A percentile compares a stretch with the other conserved stretches of the same genome.
Evolutionary conservation across 2,329 filamentous ascomycete species (phyloP).

Genomic region (Ophiostoma novo-ulmi): DNA sequence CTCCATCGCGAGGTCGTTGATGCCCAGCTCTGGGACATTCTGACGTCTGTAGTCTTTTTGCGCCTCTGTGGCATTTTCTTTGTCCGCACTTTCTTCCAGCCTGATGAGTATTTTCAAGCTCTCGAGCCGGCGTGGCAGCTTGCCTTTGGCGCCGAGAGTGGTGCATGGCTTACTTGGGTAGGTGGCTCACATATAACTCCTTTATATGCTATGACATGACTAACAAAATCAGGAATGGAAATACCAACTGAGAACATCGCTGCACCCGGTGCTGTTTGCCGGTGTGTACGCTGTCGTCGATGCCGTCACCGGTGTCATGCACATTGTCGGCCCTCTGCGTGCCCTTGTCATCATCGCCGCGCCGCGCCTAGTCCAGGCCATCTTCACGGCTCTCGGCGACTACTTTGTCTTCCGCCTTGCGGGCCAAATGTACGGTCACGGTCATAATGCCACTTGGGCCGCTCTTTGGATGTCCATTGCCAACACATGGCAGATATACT

Average conservation of each 20-base stretch:
- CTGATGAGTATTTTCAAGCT: conserved; percentile 95
- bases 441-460: conserved; percentile 60
- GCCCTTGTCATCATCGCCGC: conserved; percentile 64
- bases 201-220: not conserved
- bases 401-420: conserved; percentile 85
- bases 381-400: conserved; percentile 73
- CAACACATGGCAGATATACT: conserved; percentile 96
- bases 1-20: conserved; percentile 32
- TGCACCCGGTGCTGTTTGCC: conserved; percentile 87
- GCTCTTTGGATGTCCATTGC: conserved; percentile 66
- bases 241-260: conserved; percentile 76
- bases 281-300: conserved; percentile 62
- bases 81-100: conserved; percentile 89
- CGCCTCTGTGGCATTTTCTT: conserved; percentile 75
- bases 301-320: conserved; percentile 50
- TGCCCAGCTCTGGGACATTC: conserved; percentile 35
- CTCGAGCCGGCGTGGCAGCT: conserved; percentile 91
- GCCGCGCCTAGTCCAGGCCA: conserved; percentile 70
- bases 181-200: conserved; percentile 21
- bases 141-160: conserved; percentile 69
- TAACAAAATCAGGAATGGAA: conserved; percentile 65
- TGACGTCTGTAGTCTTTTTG: conserved; percentile 53
- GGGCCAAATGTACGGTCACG: conserved; percentile 62
- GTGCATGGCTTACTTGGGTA: conserved; percentile 96
- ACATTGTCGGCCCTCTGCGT: conserved; percentile 49